Base-by-base conservation (phyloP, 2,329 filamentous ascomycete species). In the Xylaria polymorpha region DNA sequence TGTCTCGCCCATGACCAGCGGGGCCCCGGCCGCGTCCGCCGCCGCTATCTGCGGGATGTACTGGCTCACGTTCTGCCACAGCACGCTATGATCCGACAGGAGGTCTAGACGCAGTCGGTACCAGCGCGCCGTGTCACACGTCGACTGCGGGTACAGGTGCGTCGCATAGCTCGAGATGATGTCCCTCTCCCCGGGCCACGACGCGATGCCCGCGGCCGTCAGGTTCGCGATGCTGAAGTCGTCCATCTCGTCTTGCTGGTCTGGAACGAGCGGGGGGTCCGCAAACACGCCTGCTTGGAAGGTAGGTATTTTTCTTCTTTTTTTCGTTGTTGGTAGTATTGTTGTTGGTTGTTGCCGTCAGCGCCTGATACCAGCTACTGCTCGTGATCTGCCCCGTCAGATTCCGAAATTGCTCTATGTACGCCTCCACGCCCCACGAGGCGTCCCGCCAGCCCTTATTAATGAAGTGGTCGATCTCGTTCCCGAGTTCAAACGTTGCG, bases 1-100 rank as follows among this genome's bases (percentile, higher is more conserved):
- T 1, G 83, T 85, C 77, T 85, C 84, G 32, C 83, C 84, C 72
- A 86, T 80, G 39, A 85, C 77, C 44, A 82, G 77, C 0, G 78
- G 73, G 50, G 80, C 80, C 43, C 80, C 68, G 29, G 79, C 74
- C 0, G 71, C 73, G 25, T 76, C 74, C 0, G 82, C 80, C 3
- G 80, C 79, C 1, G 74, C 72, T 1, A 81, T 74, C 37, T 82
- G 74, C 1, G 79, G 76, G 15, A 67, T 74, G 67, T 75, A 77
- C 61, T 77, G 77, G 50, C 79, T 79, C 12, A 80, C 74, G 69
- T 79, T 81, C 70, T 74, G 74, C 77, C 79, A 81, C 43, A 81
- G 77, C 61, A 75, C 71, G 20, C 64, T 60, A 63, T 80, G 79
- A 67, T 80, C 71, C 22, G 78, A 79, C 10, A 80, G 71, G 44